These are phyloP conservation scores for Basipetospora chlamydospora DNA, from an alignment of 2,329 filamentous ascomycete species.

Conservation along the genomic window DNA sequence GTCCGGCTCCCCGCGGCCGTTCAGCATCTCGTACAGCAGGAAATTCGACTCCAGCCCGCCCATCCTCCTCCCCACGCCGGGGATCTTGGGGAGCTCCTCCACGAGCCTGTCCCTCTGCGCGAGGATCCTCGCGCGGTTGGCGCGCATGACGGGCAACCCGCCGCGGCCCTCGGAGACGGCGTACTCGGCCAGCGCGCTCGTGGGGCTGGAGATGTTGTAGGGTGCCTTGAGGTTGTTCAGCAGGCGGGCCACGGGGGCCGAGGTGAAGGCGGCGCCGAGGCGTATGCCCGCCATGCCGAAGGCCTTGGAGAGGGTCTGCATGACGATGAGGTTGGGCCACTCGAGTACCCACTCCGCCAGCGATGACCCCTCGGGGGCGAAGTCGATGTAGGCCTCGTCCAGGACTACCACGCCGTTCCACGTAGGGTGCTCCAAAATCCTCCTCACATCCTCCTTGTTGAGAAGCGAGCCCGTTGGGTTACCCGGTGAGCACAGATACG, in stretches of 20 bases:
- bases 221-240: constrained; percentile 91
- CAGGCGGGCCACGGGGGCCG: constrained; percentile 57
- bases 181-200: constrained; percentile 62
- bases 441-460: constrained; percentile 56
- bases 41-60: constrained; percentile 82
- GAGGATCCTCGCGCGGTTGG: constrained; percentile 55
- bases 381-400: constrained; percentile 95
- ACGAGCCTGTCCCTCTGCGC: constrained; percentile 66
- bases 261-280: constrained; percentile 72
- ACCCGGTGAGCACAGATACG: constrained; percentile 87
- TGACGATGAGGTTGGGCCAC: constrained; percentile 89
- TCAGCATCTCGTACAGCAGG: constrained; percentile 74
- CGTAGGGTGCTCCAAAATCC: constrained; percentile 66
- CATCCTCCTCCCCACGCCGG: constrained; percentile 65
- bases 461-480: constrained; percentile 82
- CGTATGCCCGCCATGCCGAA: constrained; percentile 92
- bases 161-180: constrained; percentile 50
- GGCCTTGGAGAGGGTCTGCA: constrained; percentile 97
- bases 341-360: constrained; percentile 84
- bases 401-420: constrained; percentile 94
- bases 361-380: constrained; percentile 60
- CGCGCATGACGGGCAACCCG: constrained; percentile 62
- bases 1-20: constrained; percentile 57
- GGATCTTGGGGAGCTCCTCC: constrained; percentile 54
- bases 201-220: constrained; percentile 87